A percentile compares a stretch with the other conserved stretches of the same genome.
phyloP scores from a whole-genome alignment of 345 rosid genomes.

The Dimocarpus longan region DNA sequence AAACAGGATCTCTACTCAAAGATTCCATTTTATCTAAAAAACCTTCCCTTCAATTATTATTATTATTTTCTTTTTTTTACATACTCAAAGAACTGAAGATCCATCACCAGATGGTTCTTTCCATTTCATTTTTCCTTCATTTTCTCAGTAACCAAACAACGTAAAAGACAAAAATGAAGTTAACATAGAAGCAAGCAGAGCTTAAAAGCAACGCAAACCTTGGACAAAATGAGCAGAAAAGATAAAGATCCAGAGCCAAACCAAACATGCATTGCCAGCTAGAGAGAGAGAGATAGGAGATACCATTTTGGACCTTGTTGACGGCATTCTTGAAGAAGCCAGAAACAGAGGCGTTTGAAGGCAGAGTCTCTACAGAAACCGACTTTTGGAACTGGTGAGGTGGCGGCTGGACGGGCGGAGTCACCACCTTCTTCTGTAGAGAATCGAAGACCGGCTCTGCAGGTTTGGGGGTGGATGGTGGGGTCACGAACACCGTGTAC shows the following conservation, averaged over 20 bases:
- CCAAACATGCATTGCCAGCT: not conserved
- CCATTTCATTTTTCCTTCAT: not conserved
- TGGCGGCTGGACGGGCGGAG: constrained; percentile 66
- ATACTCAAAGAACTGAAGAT: not conserved
- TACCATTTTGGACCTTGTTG: constrained; percentile 81
- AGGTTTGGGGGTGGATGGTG: constrained; percentile 88
- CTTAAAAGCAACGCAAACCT: not conserved
- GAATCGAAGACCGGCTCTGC: constrained; percentile 39
- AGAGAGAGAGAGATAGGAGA: not conserved
- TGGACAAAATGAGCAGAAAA: not conserved
- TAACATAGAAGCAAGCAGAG: not conserved
- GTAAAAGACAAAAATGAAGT: not conserved
- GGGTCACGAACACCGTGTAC: constrained; percentile 96
- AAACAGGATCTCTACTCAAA: not conserved
- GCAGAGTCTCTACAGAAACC: constrained; percentile 27
- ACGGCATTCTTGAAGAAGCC: constrained; percentile 82
- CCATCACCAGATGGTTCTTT: not conserved
- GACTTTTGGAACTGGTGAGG: constrained; percentile 65
- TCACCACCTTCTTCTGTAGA: constrained; percentile 38
- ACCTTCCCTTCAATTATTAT: not conserved
- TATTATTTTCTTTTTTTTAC: not conserved
- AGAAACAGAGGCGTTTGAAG: constrained; percentile 44
- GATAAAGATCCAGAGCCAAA: not conserved
- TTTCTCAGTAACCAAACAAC: constrained; percentile 12
- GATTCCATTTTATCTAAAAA: not conserved